These are phyloP conservation scores for Graphilbum ipis-grandicollis DNA, from an alignment of 2,329 filamentous ascomycete species.

Conservation along the genomic window DNA sequence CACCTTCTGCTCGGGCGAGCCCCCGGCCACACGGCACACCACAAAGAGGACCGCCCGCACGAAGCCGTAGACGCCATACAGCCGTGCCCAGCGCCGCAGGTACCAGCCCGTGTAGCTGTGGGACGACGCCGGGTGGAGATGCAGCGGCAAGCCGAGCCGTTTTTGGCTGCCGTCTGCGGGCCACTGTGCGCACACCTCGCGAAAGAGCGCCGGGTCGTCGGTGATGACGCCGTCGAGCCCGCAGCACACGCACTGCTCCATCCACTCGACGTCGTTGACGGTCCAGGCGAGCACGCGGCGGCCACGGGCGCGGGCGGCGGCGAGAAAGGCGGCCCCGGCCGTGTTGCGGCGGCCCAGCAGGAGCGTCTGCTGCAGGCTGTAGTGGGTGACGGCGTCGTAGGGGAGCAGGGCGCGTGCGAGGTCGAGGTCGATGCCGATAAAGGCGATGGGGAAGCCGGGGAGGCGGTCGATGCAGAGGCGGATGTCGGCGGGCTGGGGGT, in stretches of 20 bases:
- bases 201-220: conserved; percentile 57
- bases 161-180: background rate
- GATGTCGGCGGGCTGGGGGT: conserved; percentile 55
- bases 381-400: conserved; percentile 43
- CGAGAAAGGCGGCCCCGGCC: conserved; percentile 36
- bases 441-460: conserved; percentile 44
- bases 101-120: conserved; percentile 4
- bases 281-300: conserved; percentile 68
- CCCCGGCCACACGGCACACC: conserved; percentile 2
- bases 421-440: conserved; percentile 48
- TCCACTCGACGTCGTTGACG: conserved; percentile 60
- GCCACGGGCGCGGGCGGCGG: conserved; percentile 33
- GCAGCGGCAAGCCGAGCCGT: background rate
- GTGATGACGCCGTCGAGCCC: conserved; percentile 68
- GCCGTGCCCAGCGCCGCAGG: conserved; percentile 8
- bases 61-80: conserved; percentile 5
- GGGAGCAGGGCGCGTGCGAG: conserved; percentile 56
- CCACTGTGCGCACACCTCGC: conserved; percentile 34
- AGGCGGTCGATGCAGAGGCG: conserved; percentile 43
- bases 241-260: conserved; percentile 61
- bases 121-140: conserved; percentile 3
- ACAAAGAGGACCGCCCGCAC: conserved; percentile 3
- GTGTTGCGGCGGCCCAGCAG: conserved; percentile 45
- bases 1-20: conserved; percentile 2
- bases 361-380: conserved; percentile 58